phyloP scores from a whole-genome alignment of 345 rosid genomes.

The Aquilaria yunnanensis region DNA sequence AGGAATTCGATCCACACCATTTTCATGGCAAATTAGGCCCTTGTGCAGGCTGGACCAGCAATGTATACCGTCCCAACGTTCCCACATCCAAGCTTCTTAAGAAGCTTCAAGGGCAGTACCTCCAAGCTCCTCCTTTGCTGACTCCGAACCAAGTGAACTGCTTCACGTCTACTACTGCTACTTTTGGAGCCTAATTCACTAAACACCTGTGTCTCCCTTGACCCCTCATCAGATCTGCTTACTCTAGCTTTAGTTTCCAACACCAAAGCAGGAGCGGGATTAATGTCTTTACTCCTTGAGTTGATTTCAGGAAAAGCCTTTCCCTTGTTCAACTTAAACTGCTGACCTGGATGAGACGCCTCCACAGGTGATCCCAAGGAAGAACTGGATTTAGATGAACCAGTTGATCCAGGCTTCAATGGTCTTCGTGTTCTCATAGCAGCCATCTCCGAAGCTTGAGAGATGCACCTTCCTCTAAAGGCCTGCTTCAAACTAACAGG shows the following conservation, averaged over 20 bases:
- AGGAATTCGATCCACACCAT: conserved; percentile 69
- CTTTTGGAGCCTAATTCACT: conserved; percentile 69
- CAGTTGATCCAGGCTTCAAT: conserved; percentile 34
- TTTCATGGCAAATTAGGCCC: conserved; percentile 63
- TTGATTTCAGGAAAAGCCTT: conserved; percentile 36
- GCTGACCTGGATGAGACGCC: conserved; percentile 38
- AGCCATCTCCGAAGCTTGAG: conserved; percentile 86
- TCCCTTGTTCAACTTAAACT: conserved; percentile 44
- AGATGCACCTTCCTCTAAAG: conserved; percentile 66
- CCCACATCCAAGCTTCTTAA: conserved; percentile 71
- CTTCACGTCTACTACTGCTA: conserved; percentile 81
- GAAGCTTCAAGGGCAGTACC: conserved; percentile 57
- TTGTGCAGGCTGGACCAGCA: conserved; percentile 51
- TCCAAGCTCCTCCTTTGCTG: conserved; percentile 47
- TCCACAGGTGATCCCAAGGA: conserved; percentile 27
- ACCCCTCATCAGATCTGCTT: conserved; percentile 40
- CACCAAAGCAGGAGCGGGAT: conserved; percentile 26
- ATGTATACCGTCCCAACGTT: conserved; percentile 72
- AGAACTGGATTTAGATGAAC: conserved; percentile 48
- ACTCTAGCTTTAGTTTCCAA: conserved; percentile 23
- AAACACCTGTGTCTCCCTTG: conserved; percentile 55
- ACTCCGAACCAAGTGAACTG: conserved; percentile 43
- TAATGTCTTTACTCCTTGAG: conserved; percentile 24
- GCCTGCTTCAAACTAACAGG: conserved; percentile 80
- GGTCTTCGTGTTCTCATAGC: conserved; percentile 70